Percentiles rank a stretch among this genome's conserved stretches.
Conservation (phyloP, 306 rosid genomes). For the Gleditsia sinensis region DNA sequence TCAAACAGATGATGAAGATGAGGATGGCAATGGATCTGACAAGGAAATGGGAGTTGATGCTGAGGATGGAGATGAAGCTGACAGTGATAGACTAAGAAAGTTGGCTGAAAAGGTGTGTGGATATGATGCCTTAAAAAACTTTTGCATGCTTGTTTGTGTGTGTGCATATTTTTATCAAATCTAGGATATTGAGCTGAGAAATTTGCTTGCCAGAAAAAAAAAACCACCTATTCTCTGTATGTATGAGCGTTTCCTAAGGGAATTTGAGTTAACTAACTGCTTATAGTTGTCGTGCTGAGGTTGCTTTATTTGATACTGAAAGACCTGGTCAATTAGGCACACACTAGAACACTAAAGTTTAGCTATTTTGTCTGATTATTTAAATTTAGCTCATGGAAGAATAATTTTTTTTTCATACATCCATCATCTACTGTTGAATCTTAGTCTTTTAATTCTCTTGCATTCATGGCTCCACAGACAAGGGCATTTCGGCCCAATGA, state of each 20-base stretch:
- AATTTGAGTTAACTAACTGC: conserved; percentile 2
- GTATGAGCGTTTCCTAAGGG: neutral
- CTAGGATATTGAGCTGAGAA: neutral
- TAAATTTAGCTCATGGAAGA: neutral
- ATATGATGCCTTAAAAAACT: neutral
- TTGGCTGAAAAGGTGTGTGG: conserved; percentile 82
- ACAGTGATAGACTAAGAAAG: conserved; percentile 68
- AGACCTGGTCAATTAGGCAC: neutral
- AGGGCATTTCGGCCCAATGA: conserved; percentile 77
- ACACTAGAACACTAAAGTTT: neutral
- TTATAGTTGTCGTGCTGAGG: conserved; percentile 2
- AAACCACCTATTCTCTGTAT: neutral
- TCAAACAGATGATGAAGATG: conserved; percentile 86
- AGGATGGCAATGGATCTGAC: conserved; percentile 79
- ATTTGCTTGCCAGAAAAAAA: too few species aligned
- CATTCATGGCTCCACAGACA: conserved; percentile 49
- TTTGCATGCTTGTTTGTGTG: neutral
- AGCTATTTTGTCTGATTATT: neutral
- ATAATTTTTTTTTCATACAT: neutral
- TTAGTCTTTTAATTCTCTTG: conserved; percentile 15
- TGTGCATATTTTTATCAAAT: neutral
- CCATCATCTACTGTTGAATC: conserved; percentile 15
- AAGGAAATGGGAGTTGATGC: conserved; percentile 90
- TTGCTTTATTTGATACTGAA: neutral
- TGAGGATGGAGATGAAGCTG: conserved; percentile 88